A percentile compares a stretch with the other conserved stretches of the same genome.
Conservation (phyloP, 495 filamentous ascomycete genomes). For the Penicillium subrubescens region DNA sequence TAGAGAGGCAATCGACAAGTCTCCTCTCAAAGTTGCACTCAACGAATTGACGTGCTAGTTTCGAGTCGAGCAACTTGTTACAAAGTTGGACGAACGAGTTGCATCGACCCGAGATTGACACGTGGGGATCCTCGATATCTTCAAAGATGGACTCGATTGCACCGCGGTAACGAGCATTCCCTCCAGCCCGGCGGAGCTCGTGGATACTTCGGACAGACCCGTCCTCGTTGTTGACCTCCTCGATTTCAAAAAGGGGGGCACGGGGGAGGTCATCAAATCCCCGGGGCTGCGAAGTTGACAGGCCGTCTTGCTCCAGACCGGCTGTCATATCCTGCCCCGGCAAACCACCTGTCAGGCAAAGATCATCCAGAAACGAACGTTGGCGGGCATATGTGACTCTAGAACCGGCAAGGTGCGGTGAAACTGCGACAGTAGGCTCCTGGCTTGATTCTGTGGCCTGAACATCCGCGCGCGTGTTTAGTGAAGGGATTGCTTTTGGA, state of each 20-base stretch:
- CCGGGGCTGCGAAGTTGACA: constrained; percentile 10
- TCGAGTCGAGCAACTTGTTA: constrained; percentile 68
- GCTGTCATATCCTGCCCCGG: constrained; percentile 4
- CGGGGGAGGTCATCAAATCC: constrained; percentile 11
- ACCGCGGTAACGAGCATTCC: constrained; percentile 77
- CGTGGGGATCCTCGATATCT: constrained; percentile 67
- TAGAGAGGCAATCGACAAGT: constrained; percentile 51
- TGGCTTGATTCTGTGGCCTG: constrained; percentile 13
- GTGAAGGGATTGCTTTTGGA: neutral
- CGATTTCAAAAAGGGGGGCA: constrained; percentile 32
- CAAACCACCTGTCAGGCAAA: constrained; percentile 16
- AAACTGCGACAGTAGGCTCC: constrained; percentile 17
- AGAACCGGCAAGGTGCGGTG: constrained; percentile 35
- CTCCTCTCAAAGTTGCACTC: constrained; percentile 72
- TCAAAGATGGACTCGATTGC: constrained; percentile 83
- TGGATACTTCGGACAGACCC: constrained; percentile 79
- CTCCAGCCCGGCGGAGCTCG: constrained; percentile 84
- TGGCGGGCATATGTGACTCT: constrained; percentile 65
- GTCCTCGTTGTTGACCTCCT: constrained; percentile 55
- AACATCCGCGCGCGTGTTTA: constrained; percentile 5
- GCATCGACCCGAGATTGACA: constrained; percentile 50
- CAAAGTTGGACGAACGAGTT: constrained; percentile 67
- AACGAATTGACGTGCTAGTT: constrained; percentile 69
- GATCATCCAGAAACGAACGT: constrained; percentile 60
- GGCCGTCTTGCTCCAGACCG: constrained; percentile 7